phyloP scores from a whole-genome alignment of 192 early-diverging fungal species.

The Cladochytrium replicatum region DNA sequence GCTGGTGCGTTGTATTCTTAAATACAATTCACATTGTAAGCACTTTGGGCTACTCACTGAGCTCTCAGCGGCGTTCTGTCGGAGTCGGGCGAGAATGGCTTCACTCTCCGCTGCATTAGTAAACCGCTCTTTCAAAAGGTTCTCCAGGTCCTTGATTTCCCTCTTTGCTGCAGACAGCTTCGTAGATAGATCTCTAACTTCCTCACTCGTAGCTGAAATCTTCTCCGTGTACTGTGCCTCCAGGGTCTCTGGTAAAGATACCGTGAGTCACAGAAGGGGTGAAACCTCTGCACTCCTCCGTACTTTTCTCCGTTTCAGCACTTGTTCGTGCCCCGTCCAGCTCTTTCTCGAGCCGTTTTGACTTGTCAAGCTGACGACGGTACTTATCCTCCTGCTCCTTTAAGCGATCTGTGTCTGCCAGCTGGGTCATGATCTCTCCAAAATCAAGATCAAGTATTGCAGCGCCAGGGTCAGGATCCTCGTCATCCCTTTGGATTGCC shows the following conservation, averaged over 20 bases:
- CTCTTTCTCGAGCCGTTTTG: conserved; percentile 35
- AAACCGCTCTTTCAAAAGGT: conserved; percentile 13
- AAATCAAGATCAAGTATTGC: conserved; percentile 29
- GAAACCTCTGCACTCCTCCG: too few species aligned
- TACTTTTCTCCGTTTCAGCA: too few species aligned
- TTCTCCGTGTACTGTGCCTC: too few species aligned
- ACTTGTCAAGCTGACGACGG: conserved; percentile 25
- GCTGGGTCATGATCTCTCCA: conserved; percentile 20
- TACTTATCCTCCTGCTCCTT: conserved; percentile 31
- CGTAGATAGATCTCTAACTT: conserved; percentile 8
- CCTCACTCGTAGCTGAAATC: conserved; percentile 16
- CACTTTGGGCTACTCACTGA: too few species aligned
- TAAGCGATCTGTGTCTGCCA: conserved; percentile 22
- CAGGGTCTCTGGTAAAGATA: too few species aligned
- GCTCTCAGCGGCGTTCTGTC: too few species aligned
- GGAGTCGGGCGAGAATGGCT: too few species aligned
- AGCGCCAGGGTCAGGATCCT: conserved; percentile 35
- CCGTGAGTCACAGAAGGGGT: too few species aligned
- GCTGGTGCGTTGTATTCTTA: too few species aligned
- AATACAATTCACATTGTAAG: too few species aligned
- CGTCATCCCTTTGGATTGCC: conserved; percentile 26
- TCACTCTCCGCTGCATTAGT: too few species aligned
- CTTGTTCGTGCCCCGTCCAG: too few species aligned
- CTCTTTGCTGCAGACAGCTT: conserved; percentile 14
- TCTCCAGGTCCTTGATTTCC: conserved; percentile 20